Conservation (phyloP, 495 filamentous ascomycete genomes). For the Penicillium argentinense region DNA sequence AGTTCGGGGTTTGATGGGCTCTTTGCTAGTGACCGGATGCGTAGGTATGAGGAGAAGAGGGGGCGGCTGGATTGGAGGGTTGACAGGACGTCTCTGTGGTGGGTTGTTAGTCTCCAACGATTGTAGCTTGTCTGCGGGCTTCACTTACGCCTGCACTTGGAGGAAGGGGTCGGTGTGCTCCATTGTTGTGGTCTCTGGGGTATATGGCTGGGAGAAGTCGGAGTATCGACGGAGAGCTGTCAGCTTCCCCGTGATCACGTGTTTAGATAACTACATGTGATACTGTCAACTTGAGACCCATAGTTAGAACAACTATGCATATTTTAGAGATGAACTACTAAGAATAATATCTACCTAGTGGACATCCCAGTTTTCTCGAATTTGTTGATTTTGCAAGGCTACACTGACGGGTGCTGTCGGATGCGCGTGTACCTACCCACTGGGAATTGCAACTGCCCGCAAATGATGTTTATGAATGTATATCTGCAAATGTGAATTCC, state of each 20-base stretch:
- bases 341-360: too few relatives aligned
- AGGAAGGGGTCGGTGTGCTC: slow-evolving; percentile 86
- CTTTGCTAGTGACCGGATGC: slow-evolving; percentile 82
- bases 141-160: slow-evolving; percentile 78
- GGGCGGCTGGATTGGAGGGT: slow-evolving; percentile 76
- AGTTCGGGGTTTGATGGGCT: slow-evolving; percentile 79
- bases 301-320: not conserved
- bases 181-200: slow-evolving; percentile 38
- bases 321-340: too few relatives aligned
- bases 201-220: slow-evolving; percentile 5
- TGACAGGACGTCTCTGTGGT: slow-evolving; percentile 76
- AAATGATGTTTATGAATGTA: too few relatives aligned
- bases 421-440: too few relatives aligned
- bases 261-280: not conserved
- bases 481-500: too few relatives aligned
- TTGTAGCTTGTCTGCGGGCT: not conserved
- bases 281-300: not conserved
- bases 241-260: slow-evolving; percentile 19
- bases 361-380: too few relatives aligned
- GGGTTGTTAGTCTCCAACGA: slow-evolving; percentile 10
- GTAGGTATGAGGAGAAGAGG: slow-evolving; percentile 91
- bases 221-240: slow-evolving; percentile 9
- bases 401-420: too few relatives aligned
- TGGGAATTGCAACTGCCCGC: too few relatives aligned
- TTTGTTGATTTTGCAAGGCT: too few relatives aligned